Evolutionary conservation across 306 rosid species (phyloP), one percentile per base, ranked within the genome.

Genomic region (Rosa rugosa): DNA sequence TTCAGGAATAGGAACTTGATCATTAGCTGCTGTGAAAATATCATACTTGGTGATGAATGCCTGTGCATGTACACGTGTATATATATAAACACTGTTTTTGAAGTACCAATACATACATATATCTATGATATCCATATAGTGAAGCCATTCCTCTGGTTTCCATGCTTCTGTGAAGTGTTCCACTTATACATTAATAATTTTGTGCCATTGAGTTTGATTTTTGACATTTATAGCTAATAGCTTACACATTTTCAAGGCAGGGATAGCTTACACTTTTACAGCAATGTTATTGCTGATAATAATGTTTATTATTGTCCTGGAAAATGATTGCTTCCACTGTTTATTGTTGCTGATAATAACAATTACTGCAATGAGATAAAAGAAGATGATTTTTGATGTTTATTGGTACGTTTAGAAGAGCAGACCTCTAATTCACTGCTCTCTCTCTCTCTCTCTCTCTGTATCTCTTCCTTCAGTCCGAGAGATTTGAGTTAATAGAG

Each of bases 401-500:
- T 53, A 53, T 18, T 17, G 23, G 57, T 53, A 53, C 4, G 6
- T 54, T 25, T 23, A 41, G 78, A 57, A 74, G 41, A 13, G 25
- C 44, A 34, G 16, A 13, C 57, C 12, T 75, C 57, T 72, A 44
- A 59, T 62, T 75, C 69, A 8, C 71, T 27, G 16, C 79, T 63
- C 36, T 60, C 22, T 76, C 69, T 74, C 79, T 63, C 36, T 60
- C 22, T 75, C 18, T 31, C 23, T 6, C 56, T 65, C 69, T 74
- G 9, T 57, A 63, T 75, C 22, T 71, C 71, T 80, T 77, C 46
- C 10, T 87, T 79, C 90, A 95, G 99, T 80, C 88, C 0, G 98
- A 86, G 0, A 88, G 94, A 70, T 86, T 85, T 3, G 97, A 87
- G 85, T 66, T 93, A 84, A 91, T 93, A 78, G 84, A 93, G 82